Conservation (phyloP, 192 early-diverging fungal species). For the Linnemannia zychae region DNA sequence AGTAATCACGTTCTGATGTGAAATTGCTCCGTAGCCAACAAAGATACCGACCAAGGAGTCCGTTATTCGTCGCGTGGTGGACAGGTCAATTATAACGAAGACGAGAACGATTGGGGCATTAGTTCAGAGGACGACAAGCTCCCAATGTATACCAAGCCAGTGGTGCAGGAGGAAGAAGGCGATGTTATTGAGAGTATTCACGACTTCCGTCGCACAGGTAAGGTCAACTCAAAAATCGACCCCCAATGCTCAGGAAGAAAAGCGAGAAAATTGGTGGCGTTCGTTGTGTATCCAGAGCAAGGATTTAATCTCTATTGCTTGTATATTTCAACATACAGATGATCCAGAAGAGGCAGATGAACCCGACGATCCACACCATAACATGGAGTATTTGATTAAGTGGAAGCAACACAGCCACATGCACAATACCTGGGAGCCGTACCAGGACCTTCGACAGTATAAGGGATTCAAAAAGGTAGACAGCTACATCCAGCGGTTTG, state of each 20-base stretch:
- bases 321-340: constrained; percentile 6
- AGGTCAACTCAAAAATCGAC: constrained; percentile 22
- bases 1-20: neutral
- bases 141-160: constrained; percentile 35
- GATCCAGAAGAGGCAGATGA: constrained; percentile 44
- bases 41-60: constrained; percentile 34
- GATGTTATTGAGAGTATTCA: constrained; percentile 71
- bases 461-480: constrained; percentile 93
- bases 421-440: constrained; percentile 92
- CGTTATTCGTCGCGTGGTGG: constrained; percentile 52
- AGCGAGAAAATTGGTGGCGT: constrained; percentile 43
- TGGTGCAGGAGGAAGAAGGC: constrained; percentile 60
- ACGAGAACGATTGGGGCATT: constrained; percentile 55
- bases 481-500: constrained; percentile 82
- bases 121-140: constrained; percentile 56
- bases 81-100: constrained; percentile 56
- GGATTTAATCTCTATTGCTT: neutral
- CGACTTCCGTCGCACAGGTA: constrained; percentile 61
- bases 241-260: neutral
- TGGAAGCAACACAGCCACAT: constrained; percentile 94
- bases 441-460: constrained; percentile 71
- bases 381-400: constrained; percentile 91
- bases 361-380: constrained; percentile 61
- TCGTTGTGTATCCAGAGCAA: neutral
- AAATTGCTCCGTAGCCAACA: constrained; percentile 17